Conservation (phyloP, 768 basidiomycete genomes). For the Termitomyces sp. region DNA sequence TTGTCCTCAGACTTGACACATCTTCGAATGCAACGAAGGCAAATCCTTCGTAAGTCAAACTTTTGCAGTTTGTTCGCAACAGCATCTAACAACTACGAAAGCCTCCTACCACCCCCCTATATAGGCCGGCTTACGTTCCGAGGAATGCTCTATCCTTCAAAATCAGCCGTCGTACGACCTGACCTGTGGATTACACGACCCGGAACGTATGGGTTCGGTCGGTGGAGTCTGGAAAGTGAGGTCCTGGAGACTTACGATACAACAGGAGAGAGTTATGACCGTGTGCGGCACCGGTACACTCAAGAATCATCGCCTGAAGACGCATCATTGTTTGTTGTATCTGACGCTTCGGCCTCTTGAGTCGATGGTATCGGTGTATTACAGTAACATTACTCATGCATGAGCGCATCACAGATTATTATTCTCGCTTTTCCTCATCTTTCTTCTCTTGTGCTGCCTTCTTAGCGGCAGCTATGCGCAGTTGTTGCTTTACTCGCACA, state of each 20-base stretch:
- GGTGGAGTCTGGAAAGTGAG: conserved; percentile 68
- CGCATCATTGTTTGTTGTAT: conserved; percentile 28
- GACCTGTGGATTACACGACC: conserved; percentile 61
- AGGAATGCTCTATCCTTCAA: conserved; percentile 50
- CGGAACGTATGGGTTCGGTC: conserved; percentile 59
- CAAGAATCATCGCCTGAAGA: conserved; percentile 28
- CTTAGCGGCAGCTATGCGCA: conserved; percentile 49
- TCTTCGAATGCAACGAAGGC: conserved; percentile 17
- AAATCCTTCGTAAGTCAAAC: conserved; percentile 10
- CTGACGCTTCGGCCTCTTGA: conserved; percentile 19
- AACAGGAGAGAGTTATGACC: not conserved
- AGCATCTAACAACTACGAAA: conserved; percentile 22
- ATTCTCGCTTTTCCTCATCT: conserved; percentile 10
- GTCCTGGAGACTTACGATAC: conserved; percentile 38
- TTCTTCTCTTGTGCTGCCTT: conserved; percentile 41
- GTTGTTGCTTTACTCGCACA: conserved; percentile 57
- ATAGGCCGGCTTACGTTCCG: conserved; percentile 66
- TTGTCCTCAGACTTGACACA: conserved; percentile 45
- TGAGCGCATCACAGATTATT: no score
- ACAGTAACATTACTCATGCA: not conserved
- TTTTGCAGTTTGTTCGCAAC: not conserved
- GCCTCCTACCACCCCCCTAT: conserved; percentile 51
- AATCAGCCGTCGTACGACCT: conserved; percentile 39
- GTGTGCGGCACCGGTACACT: conserved; percentile 30
- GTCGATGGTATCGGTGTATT: conserved; percentile 16